phyloP scores from a whole-genome alignment of 1,284 basidiomycete species.

The Athelia psychrophila region DNA sequence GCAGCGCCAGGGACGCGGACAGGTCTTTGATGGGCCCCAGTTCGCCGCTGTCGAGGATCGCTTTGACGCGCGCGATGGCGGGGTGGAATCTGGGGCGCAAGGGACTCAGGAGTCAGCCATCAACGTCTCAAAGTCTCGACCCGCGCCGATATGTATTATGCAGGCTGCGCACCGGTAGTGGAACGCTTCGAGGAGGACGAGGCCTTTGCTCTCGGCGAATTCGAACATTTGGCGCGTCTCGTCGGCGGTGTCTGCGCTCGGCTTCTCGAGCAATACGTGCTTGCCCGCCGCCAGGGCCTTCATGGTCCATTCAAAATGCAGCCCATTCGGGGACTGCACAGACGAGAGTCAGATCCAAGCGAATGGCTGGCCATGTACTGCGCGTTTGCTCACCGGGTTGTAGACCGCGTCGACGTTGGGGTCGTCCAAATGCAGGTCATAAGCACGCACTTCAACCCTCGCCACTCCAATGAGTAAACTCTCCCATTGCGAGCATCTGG shows the following conservation, averaged over 20 bases:
- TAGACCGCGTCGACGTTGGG: slow-evolving; percentile 61
- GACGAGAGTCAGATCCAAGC: not conserved
- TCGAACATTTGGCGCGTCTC: slow-evolving; percentile 45
- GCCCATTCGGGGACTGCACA: slow-evolving; percentile 55
- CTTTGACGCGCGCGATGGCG: slow-evolving; percentile 48
- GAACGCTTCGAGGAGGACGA: slow-evolving; percentile 61
- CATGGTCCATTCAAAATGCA: slow-evolving; percentile 81
- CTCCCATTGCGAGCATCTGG: slow-evolving; percentile 52
- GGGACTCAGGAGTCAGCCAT: not conserved
- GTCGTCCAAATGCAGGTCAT: slow-evolving; percentile 51
- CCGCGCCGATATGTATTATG: not conserved
- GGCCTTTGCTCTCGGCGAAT: slow-evolving; percentile 46
- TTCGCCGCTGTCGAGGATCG: slow-evolving; percentile 50
- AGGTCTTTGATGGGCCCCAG: slow-evolving; percentile 46
- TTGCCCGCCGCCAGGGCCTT: slow-evolving; percentile 69
- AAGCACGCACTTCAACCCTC: slow-evolving; percentile 56
- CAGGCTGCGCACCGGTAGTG: slow-evolving; percentile 47
- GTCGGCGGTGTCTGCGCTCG: slow-evolving; percentile 47
- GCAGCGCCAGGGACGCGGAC: slow-evolving; percentile 28
- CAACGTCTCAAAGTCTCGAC: not conserved
- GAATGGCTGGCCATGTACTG: not conserved
- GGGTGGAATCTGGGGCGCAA: slow-evolving; percentile 57
- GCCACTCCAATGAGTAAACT: slow-evolving; percentile 53
- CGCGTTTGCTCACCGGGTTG: slow-evolving; percentile 45
- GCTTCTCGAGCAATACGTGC: slow-evolving; percentile 74